Base-by-base conservation (phyloP, 139 green algal species). In the Coelastrella sp. region DNA sequence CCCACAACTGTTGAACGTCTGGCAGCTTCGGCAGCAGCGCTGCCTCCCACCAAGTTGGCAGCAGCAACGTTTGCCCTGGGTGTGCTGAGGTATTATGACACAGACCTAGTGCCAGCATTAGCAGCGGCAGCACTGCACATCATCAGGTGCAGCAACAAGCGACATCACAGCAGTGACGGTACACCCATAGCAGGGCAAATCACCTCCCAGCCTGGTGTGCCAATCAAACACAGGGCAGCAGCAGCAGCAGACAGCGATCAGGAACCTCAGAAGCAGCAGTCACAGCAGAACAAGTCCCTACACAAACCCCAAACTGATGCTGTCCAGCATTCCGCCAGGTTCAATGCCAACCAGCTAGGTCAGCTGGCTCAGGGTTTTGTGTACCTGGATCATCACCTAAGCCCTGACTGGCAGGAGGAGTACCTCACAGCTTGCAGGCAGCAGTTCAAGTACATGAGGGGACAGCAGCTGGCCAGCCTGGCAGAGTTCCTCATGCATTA, bases 281-380 rank as follows among this genome's bases (percentile, higher is more conserved):
- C 37, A 38, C 35, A 74, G 35, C 64, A 74, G 64, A 32, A 74
- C 15, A 13, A 51, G 66, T 32, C 40, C 30, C 63, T 45, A 32
- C 63, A 73, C 7, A 30, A 48, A 19, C 63, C 5, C 7, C 63
- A 73, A 32, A n/a, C n/a, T n/a, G n/a, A n/a, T n/a, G n/a, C n/a
- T n/a, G n/a, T n/a, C n/a, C n/a, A n/a, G n/a, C n/a, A n/a, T n/a
- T n/a, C n/a, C n/a, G n/a, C n/a, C 30, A 27, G 63, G 53, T 45
- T 40, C 34, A 37, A 53, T 37, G 53, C 75, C 5, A 71, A 82
- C 9, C 30, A 69, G n/a, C 35, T 71, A 35, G 40, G 34, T 3
- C 75, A 82, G 35, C 51, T 59, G 53, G 15, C 3, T 15, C 75
- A 72, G 75, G 40, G 53, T 27, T 82, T 69, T 69, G 75, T 82